phyloP scores from a whole-genome alignment of 805 yeast species.

The Ogataea methylovora region DNA sequence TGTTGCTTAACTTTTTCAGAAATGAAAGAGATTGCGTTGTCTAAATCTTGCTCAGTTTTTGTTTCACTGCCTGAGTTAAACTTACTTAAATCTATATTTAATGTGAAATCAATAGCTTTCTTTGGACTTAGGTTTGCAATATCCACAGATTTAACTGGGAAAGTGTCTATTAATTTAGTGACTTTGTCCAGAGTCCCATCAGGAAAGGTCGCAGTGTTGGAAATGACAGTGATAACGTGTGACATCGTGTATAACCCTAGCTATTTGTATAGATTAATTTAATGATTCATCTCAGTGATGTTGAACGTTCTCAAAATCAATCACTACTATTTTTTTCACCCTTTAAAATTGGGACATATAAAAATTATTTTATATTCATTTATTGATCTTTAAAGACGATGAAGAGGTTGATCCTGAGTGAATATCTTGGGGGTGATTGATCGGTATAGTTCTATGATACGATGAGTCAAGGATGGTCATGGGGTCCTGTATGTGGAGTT shows the following conservation, averaged over 20 bases:
- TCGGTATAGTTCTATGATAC: too few species aligned
- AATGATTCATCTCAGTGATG: too few species aligned
- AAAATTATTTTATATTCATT: too few species aligned
- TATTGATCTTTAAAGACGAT: too few species aligned
- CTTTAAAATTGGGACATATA: too few species aligned
- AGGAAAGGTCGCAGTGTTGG: constrained; percentile 15
- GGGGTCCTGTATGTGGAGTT: constrained; percentile 83
- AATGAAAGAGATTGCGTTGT: constrained; percentile 2
- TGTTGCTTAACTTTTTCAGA: constrained; percentile 13
- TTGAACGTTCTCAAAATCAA: too few species aligned
- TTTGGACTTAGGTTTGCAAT: constrained; percentile 21
- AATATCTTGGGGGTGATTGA: too few species aligned
- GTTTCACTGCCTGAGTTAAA: too few species aligned
- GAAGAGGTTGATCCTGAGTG: too few species aligned
- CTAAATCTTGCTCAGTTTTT: constrained; percentile 9
- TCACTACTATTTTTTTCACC: too few species aligned
- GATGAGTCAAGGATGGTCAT: constrained; percentile 31
- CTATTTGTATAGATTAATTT: too few species aligned
- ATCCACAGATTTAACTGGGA: constrained; percentile 21
- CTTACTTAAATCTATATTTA: constrained; percentile 16
- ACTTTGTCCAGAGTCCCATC: constrained; percentile 14
- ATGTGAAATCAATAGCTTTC: constrained; percentile 32
- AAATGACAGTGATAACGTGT: constrained; percentile 23
- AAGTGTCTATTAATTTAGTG: constrained; percentile 16
- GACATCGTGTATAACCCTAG: constrained; percentile 18